Conservation (phyloP, 2,329 filamentous ascomycete genomes). For the Atkinsonella texensis region DNA sequence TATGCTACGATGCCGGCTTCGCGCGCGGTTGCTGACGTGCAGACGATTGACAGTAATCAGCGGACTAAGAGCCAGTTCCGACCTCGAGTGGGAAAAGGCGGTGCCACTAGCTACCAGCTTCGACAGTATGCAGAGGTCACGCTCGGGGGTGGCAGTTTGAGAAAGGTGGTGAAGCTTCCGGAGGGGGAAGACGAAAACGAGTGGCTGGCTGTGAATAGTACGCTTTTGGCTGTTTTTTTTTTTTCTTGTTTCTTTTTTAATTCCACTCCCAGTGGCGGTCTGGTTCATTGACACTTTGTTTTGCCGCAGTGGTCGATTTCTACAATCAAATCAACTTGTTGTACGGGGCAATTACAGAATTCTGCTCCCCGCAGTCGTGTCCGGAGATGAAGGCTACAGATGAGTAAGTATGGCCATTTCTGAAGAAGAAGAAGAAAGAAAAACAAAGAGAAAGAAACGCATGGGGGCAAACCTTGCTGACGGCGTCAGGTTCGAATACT, state of each 20-base stretch:
- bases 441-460: background rate
- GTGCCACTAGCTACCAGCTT: conserved; percentile 77
- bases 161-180: conserved; percentile 92
- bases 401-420: conserved; percentile 48
- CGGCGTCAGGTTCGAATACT: conserved; percentile 72
- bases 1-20: conserved; percentile 11
- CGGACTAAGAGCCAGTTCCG: conserved; percentile 86
- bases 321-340: conserved; percentile 99
- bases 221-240: conserved; percentile 15
- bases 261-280: too few species aligned
- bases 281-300: too few species aligned
- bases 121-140: conserved; percentile 98
- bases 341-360: conserved; percentile 97
- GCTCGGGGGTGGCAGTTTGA: conserved; percentile 82
- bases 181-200: conserved; percentile 97
- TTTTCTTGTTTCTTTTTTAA: background rate
- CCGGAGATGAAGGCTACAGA: conserved; percentile 99
- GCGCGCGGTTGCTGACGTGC: conserved; percentile 18
- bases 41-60: conserved; percentile 43
- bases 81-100: conserved; percentile 77
- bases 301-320: conserved; percentile 78
- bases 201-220: conserved; percentile 96
- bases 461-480: background rate
- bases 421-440: background rate
- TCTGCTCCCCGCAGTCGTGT: conserved; percentile 93